phyloP scores from a whole-genome alignment of 495 filamentous ascomycete species.

The Penicillium bovifimosum region DNA sequence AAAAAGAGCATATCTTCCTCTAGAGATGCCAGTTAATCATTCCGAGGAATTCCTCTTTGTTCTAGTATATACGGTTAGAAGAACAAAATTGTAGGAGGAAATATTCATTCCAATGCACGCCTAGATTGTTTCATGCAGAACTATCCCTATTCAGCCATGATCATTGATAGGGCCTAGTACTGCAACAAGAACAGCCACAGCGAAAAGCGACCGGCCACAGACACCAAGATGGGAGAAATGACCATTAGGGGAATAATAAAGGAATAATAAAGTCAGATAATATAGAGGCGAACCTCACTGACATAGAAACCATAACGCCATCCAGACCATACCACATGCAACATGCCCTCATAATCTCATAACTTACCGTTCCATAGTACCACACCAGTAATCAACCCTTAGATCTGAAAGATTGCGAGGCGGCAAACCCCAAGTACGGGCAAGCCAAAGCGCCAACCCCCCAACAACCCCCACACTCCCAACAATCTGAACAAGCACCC shows the following conservation, averaged over 20 bases:
- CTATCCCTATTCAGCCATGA: background rate
- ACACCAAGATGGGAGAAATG: background rate
- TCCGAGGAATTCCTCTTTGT: no score
- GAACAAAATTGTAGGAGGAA: background rate
- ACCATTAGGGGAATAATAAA: background rate
- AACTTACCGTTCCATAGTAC: conserved; percentile 15
- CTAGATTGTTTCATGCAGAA: background rate
- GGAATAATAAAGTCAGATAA: background rate
- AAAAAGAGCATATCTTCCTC: no score
- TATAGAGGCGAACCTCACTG: no score
- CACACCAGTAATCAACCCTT: conserved; percentile 28
- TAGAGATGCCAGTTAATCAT: no score
- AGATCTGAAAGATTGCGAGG: conserved; percentile 34
- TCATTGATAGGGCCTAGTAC: background rate
- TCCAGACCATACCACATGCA: background rate
- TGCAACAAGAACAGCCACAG: background rate
- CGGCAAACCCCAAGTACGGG: conserved; percentile 41
- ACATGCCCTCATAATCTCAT: conserved; percentile 2
- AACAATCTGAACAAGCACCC: conserved; percentile 71
- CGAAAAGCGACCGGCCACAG: background rate
- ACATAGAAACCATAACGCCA: background rate
- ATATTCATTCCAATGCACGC: background rate
- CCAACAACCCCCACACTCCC: conserved; percentile 69
- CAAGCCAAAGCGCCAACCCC: conserved; percentile 63
- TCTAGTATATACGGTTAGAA: no score